Evolutionary conservation across 108 stramenopile species (phyloP), one percentile per base, ranked within the genome.

Genomic region (Pseudonitzschia delicatissima): DNA sequence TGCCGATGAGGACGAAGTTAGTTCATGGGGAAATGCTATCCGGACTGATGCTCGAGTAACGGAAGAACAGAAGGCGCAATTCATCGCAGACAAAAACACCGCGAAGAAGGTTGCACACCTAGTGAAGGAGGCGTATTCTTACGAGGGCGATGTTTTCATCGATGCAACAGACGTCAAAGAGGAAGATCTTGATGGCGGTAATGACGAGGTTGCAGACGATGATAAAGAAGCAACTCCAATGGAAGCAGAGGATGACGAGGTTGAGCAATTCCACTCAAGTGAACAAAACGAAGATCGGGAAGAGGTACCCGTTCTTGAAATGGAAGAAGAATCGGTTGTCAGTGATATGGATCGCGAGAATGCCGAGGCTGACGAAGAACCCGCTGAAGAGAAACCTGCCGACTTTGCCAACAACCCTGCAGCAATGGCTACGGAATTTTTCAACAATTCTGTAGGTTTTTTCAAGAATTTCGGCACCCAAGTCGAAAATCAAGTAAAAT

Each of bases 121-220:
- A 7, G 27, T 64, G n/a, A 57, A 64, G 25, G 70, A 71, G 42
- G 51, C 70, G 11, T 28, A 36, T 36, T 71, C 70, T 26, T 12
- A 33, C 17, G 70, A 71, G 28, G 70, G 70, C 4, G 62, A 45
- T 37, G 31, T 71, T 12, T 27, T 71, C 33, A 71, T 71, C 34
- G 70, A 71, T 45, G 48, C 62, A 7, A 62, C 70, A 21, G 62
- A 58, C 5, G 45, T 71, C n/a, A 40, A 37, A 26, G 70, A 71
- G 35, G 62, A 71, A 45, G 70, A 71, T 39, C 26, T 55, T 26
- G 53, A 45, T 32, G 53, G 23, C 12, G 49, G 18, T 6, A 26
- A 23, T 4, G 28, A 53, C 15, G 25, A 28, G 15, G 28, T 45
- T 23, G 25, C 25, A 45, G 13, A 26, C 8, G 44, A 37, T 15